Evolutionary conservation across 176 grass and related monocot species (phyloP).

Genomic region (sorghum (Sorghum bicolor)): Sorghum_bicolor_NCBIv3 NC_012879.2:9020001-9020500

Average conservation of each 20-base stretch:
- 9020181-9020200: constrained; percentile 90
- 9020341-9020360: background rate
- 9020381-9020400: no score
- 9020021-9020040: constrained; percentile 98
- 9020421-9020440: no score
- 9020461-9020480: no score
- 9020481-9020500: no score
- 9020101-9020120: constrained; percentile 31
- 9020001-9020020: constrained; percentile 85
- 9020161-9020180: constrained; percentile 74
- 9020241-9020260: constrained; percentile 56
- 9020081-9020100: background rate
- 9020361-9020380: no score
- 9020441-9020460: no score
- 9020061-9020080: constrained; percentile 43
- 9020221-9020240: constrained; percentile 60
- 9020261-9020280: constrained; percentile 16
- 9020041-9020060: constrained; percentile 82
- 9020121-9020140: constrained; percentile 91
- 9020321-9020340: background rate
- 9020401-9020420: no score
- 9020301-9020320: background rate
- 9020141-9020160: constrained; percentile 83
- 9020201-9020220: constrained; percentile 67
- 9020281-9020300: background rate